These are phyloP conservation scores for Leptomonas seymouri DNA, from an alignment of 208 protist genomes.

Conservation along the genomic window DNA sequence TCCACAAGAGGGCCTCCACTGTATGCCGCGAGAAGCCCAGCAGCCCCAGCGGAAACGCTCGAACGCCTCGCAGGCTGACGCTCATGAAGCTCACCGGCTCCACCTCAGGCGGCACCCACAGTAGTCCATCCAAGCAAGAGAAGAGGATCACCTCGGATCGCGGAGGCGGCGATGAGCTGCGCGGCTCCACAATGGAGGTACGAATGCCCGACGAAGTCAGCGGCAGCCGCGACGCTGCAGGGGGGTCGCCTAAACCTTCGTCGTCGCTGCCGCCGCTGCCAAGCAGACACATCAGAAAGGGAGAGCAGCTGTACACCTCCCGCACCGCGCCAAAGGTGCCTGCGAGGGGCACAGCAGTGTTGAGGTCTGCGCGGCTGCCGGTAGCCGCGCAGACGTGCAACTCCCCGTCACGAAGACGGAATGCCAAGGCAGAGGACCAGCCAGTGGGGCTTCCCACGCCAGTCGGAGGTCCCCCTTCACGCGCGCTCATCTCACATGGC, in stretches of 20 bases:
- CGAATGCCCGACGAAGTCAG: slow-evolving; percentile 1
- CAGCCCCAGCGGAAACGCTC: slow-evolving; percentile 15
- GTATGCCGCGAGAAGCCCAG: slow-evolving; percentile 25
- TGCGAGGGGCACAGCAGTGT: neutral
- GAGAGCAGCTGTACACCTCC: slow-evolving; percentile 14
- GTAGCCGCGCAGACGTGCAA: slow-evolving; percentile 15
- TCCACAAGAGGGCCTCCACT: slow-evolving; percentile 30
- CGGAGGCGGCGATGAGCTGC: slow-evolving; percentile 9
- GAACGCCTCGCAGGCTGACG: slow-evolving; percentile 12
- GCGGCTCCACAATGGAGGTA: slow-evolving; percentile 6
- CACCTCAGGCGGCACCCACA: slow-evolving; percentile 8
- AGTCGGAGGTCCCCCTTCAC: too few species aligned
- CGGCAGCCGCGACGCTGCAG: neutral
- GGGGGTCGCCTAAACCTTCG: too few species aligned
- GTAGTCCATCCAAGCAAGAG: slow-evolving; percentile 15
- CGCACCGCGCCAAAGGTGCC: slow-evolving; percentile 2
- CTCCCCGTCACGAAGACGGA: slow-evolving; percentile 11
- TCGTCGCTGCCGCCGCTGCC: neutral
- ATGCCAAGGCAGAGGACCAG: slow-evolving; percentile 19
- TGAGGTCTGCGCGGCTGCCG: slow-evolving; percentile 5
- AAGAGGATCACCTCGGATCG: slow-evolving; percentile 20
- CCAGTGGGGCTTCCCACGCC: neutral
- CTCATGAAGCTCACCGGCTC: slow-evolving; percentile 19
- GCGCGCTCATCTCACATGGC: too few species aligned
- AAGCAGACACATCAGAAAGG: slow-evolving; percentile 18